Conservation (phyloP, 352 stramenopile species). For the Pythium sukuiense region DNA sequence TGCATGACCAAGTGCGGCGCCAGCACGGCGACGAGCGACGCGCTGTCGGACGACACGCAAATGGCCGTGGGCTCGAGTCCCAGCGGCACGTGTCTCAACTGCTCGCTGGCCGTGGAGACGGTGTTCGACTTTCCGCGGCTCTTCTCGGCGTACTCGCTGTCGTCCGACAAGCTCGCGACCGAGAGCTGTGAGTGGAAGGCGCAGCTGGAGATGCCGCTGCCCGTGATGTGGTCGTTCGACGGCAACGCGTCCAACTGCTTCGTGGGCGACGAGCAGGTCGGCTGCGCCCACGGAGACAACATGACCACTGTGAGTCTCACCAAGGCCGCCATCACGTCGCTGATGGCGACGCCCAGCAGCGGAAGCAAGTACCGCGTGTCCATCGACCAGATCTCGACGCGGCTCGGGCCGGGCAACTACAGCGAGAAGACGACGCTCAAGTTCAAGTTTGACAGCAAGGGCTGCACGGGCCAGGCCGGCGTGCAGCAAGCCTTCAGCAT, state of each 20-base stretch:
- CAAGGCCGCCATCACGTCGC: constrained; percentile 29
- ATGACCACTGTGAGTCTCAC: constrained; percentile 51
- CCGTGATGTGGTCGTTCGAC: constrained; percentile 60
- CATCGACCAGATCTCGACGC: constrained; percentile 64
- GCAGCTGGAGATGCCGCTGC: constrained; percentile 49
- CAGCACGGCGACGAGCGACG: constrained; percentile 42
- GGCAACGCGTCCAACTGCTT: constrained; percentile 38
- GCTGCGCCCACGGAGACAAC: constrained; percentile 57
- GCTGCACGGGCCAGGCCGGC: constrained; percentile 34
- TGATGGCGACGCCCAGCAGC: constrained; percentile 34
- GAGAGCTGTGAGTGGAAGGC: constrained; percentile 48
- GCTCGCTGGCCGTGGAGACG: constrained; percentile 52
- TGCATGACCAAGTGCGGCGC: constrained; percentile 53
- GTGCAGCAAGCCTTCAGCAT: constrained; percentile 59
- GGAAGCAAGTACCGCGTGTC: constrained; percentile 43
- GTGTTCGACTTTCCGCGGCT: constrained; percentile 75
- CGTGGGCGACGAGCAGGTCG: constrained; percentile 30
- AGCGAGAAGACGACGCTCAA: constrained; percentile 47
- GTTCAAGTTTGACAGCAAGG: constrained; percentile 59
- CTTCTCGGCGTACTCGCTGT: constrained; percentile 63
- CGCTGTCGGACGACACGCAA: constrained; percentile 48
- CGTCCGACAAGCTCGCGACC: constrained; percentile 35
- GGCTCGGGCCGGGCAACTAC: constrained; percentile 55
- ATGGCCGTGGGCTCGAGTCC: constrained; percentile 51
- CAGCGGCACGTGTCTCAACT: constrained; percentile 74